Conservation (phyloP, 495 filamentous ascomycete species). For the Delitschia confertaspora region DNA sequence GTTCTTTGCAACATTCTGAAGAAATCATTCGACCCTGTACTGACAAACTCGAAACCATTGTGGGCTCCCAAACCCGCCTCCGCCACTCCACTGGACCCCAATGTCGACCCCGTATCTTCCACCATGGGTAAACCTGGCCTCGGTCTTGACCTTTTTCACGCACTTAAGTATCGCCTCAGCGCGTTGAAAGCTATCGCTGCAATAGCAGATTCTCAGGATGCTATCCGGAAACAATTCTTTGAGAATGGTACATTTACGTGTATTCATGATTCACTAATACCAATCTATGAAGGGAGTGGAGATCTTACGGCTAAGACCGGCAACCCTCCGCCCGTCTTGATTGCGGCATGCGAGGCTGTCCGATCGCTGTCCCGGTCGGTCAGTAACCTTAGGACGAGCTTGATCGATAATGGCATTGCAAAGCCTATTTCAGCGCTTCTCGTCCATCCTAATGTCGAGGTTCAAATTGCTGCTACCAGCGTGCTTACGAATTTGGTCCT, state of each 20-base stretch:
- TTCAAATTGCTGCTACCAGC: slow-evolving; percentile 76
- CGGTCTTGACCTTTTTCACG: slow-evolving; percentile 56
- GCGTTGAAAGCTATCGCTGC: slow-evolving; percentile 72
- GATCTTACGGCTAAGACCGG: slow-evolving; percentile 12
- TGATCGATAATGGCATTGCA: slow-evolving; percentile 78
- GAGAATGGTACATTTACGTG: slow-evolving; percentile 70
- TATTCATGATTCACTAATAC: slow-evolving; percentile 73
- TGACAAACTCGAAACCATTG: slow-evolving; percentile 33
- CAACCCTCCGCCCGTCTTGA: slow-evolving; percentile 56
- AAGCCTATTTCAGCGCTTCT: slow-evolving; percentile 71
- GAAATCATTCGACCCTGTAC: slow-evolving; percentile 48
- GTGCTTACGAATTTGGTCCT: slow-evolving; percentile 74
- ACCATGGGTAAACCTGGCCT: slow-evolving; percentile 55
- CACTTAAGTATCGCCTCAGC: slow-evolving; percentile 66
- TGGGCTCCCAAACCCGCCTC: slow-evolving; percentile 30
- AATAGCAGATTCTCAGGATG: slow-evolving; percentile 70
- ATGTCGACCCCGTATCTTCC: slow-evolving; percentile 25
- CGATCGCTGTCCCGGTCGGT: slow-evolving; percentile 75
- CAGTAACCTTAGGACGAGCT: slow-evolving; percentile 68
- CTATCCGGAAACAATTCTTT: slow-evolving; percentile 73
- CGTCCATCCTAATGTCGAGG: slow-evolving; percentile 64
- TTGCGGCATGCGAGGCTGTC: slow-evolving; percentile 75
- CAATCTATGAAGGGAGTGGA: slow-evolving; percentile 38
- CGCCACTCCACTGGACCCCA: background rate
- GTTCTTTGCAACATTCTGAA: slow-evolving; percentile 69